Conservation (phyloP, 805 yeast species). For the Komagataella pastoris region DNA sequence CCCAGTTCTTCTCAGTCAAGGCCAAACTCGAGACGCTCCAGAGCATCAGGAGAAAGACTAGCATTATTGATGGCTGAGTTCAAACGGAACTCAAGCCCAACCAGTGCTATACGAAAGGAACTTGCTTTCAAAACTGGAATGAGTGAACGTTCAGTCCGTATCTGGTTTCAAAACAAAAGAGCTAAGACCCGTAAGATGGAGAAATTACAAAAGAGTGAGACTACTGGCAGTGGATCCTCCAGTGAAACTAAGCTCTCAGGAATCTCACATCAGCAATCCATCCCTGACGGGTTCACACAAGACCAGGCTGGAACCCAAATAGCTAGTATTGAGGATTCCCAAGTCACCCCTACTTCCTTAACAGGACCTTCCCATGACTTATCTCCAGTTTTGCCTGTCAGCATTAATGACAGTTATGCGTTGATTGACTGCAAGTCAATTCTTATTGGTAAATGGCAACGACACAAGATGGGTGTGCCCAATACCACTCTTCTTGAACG, state of each 20-base stretch:
- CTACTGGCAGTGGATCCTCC: conserved; percentile 5
- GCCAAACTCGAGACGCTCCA: conserved; percentile 15
- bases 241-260: not conserved
- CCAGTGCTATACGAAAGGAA: conserved; percentile 53
- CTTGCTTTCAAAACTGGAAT: conserved; percentile 64
- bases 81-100: conserved; percentile 61
- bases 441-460: conserved; percentile 72
- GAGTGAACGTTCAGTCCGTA: conserved; percentile 81
- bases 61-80: conserved; percentile 58
- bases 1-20: not conserved
- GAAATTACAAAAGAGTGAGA: conserved; percentile 24
- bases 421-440: conserved; percentile 56
- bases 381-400: conserved; percentile 25
- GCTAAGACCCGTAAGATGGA: conserved; percentile 65
- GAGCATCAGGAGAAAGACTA: conserved; percentile 54
- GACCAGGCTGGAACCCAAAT: not conserved
- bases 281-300: not conserved
- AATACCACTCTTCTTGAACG: conserved; percentile 25
- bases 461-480: conserved; percentile 53
- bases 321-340: not conserved
- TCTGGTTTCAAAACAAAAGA: conserved; percentile 87
- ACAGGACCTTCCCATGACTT: not conserved
- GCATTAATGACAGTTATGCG: conserved; percentile 51
- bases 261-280: not conserved
- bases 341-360: not conserved